Conservation (phyloP, 2,329 filamentous ascomycete species). For the Monilinia fructigena region DNA sequence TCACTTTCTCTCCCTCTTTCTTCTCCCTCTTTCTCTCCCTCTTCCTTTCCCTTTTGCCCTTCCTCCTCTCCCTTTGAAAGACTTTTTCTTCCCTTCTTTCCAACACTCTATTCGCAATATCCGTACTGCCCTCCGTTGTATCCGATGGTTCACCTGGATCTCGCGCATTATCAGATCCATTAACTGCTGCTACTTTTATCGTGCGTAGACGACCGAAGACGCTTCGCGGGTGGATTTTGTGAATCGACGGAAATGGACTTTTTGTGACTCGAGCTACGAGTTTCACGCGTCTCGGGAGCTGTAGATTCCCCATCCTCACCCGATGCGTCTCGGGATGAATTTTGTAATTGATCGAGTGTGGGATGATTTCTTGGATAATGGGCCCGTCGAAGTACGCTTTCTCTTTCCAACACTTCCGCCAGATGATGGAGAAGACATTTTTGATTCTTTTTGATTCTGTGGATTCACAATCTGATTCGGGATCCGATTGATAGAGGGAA, state of each 20-base stretch:
- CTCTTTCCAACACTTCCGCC: constrained; percentile 61
- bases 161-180: constrained; percentile 45
- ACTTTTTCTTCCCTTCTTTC: constrained; percentile 54
- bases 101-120: constrained; percentile 64
- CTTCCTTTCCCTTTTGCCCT: constrained; percentile 44
- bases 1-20: constrained; percentile 45
- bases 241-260: constrained; percentile 51
- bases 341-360: constrained; percentile 58
- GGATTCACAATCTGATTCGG: background rate
- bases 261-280: constrained; percentile 49
- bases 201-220: constrained; percentile 56
- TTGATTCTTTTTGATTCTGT: background rate
- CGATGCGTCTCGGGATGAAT: constrained; percentile 79
- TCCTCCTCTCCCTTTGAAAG: constrained; percentile 46
- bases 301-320: constrained; percentile 78
- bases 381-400: constrained; percentile 65
- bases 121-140: constrained; percentile 65
- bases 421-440: constrained; percentile 42
- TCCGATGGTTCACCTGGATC: constrained; percentile 70
- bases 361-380: constrained; percentile 49
- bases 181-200: constrained; percentile 31
- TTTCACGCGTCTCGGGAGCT: constrained; percentile 56
- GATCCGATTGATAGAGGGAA: constrained; percentile 5
- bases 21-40: constrained; percentile 41
- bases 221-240: constrained; percentile 62